Percentiles rank a stretch among this genome's conserved stretches.
Conservation (phyloP, 441 rosid genomes). For the Geranium incanum region DNA sequence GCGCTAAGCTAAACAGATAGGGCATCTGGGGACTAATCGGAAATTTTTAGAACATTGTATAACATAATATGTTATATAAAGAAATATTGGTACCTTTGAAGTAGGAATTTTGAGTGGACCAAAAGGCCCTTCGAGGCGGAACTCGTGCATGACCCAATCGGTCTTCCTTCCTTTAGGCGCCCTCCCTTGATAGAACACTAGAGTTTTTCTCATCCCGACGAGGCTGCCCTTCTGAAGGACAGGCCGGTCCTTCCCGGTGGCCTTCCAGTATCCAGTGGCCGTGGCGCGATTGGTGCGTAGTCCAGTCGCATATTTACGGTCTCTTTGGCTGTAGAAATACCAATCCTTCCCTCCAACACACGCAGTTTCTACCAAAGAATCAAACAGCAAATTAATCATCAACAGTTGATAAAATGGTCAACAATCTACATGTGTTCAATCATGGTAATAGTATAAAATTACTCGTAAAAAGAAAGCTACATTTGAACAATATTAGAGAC, state of each 20-base stretch:
- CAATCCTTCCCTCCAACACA: constrained; percentile 53
- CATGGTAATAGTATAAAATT: no score
- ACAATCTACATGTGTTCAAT: no score
- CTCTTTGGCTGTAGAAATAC: constrained; percentile 56
- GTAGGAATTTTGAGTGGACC: constrained; percentile 27
- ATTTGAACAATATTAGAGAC: not conserved
- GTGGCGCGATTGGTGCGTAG: constrained; percentile 24
- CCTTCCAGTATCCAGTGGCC: constrained; percentile 52
- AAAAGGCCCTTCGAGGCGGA: constrained; percentile 36
- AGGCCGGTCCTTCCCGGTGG: constrained; percentile 49
- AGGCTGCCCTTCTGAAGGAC: constrained; percentile 32
- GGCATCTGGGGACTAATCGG: no score
- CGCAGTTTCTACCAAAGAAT: constrained; percentile 20
- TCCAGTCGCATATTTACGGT: constrained; percentile 64
- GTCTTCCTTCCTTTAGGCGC: constrained; percentile 56
- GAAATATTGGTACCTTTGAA: constrained; percentile 29
- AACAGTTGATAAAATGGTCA: no score
- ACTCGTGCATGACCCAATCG: constrained; percentile 68
- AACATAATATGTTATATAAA: no score
- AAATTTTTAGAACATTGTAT: no score
- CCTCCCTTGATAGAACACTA: constrained; percentile 57
- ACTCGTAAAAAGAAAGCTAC: not conserved
- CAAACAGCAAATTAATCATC: not conserved
- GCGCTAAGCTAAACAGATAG: no score
- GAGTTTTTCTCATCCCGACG: constrained; percentile 60